Conservation (phyloP, 163 green algal genomes). For the Scenedesmus sp. region DNA sequence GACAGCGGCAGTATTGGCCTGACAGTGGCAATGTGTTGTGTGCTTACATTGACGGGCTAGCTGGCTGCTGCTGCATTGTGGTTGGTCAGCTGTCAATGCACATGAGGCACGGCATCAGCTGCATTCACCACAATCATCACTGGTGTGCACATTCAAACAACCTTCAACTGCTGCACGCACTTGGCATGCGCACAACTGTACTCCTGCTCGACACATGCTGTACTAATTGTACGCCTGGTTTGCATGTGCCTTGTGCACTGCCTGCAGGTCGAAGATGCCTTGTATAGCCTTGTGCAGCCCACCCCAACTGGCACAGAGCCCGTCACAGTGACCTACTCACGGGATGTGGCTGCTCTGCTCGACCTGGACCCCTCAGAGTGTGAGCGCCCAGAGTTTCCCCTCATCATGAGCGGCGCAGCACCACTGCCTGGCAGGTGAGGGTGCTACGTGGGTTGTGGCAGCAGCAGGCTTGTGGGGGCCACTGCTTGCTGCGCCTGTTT, state of each 20-base stretch:
- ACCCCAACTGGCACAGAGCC: slow-evolving; percentile 36
- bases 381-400: slow-evolving; percentile 82
- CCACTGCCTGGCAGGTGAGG: slow-evolving; percentile 67
- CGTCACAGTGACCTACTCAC: slow-evolving; percentile 9
- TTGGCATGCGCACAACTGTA: too few species aligned
- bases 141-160: too few species aligned
- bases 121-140: too few species aligned
- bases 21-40: too few species aligned
- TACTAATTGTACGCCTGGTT: background rate
- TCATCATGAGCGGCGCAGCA: slow-evolving; percentile 83
- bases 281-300: slow-evolving; percentile 28
- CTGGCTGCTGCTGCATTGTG: too few species aligned
- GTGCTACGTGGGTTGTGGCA: background rate
- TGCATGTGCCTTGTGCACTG: too few species aligned
- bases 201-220: background rate
- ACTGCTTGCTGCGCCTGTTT: background rate
- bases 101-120: too few species aligned
- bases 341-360: slow-evolving; percentile 57
- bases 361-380: slow-evolving; percentile 80
- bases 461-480: too few species aligned
- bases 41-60: too few species aligned
- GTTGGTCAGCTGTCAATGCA: too few species aligned
- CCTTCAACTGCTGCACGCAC: too few species aligned
- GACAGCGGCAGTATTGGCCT: too few species aligned
- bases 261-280: slow-evolving; percentile 20